Percentiles rank a stretch among this genome's conserved stretches.
phyloP scores from a whole-genome alignment of 2,329 filamentous ascomycete species.

The Knoxdaviesia proteae region DNA sequence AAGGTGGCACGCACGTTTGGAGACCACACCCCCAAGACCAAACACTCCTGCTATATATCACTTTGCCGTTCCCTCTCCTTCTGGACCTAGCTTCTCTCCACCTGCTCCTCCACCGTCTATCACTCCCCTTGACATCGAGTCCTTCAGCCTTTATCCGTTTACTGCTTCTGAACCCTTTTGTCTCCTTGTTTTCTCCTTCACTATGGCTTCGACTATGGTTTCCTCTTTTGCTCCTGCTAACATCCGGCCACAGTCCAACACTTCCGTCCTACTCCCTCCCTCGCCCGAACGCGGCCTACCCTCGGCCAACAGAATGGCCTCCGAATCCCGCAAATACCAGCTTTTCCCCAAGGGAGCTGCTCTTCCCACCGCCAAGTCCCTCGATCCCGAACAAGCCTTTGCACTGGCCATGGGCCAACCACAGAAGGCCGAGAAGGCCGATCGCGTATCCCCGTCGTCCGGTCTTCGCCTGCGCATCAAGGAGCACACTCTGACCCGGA shows the following conservation, averaged over 20 bases:
- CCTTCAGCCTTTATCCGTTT: not conserved
- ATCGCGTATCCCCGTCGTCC: constrained; percentile 15
- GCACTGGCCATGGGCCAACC: constrained; percentile 17
- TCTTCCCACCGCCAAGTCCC: constrained; percentile 19
- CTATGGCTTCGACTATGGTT: constrained; percentile 1
- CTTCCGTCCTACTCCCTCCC: no score
- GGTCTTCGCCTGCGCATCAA: constrained; percentile 32
- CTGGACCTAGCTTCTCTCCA: no score
- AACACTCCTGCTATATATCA: no score
- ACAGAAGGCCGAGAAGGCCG: constrained; percentile 19
- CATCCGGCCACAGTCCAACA: no score
- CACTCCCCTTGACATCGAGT: no score
- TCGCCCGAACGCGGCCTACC: no score
- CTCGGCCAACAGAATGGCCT: not conserved
- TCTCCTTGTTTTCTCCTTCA: not conserved
- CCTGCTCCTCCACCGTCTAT: no score
- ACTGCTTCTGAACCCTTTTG: not conserved
- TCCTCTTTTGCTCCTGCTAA: not conserved
- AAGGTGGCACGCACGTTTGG: no score
- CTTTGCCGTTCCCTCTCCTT: no score
- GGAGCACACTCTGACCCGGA: constrained; percentile 32
- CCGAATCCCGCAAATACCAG: constrained; percentile 30
- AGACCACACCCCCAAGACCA: no score
- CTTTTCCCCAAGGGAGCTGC: constrained; percentile 29
- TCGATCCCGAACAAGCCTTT: constrained; percentile 29